A percentile compares a stretch with the other conserved stretches of the same genome.
phyloP scores from a whole-genome alignment of 352 stramenopile genomes.

The Phytophthora europaea region DNA sequence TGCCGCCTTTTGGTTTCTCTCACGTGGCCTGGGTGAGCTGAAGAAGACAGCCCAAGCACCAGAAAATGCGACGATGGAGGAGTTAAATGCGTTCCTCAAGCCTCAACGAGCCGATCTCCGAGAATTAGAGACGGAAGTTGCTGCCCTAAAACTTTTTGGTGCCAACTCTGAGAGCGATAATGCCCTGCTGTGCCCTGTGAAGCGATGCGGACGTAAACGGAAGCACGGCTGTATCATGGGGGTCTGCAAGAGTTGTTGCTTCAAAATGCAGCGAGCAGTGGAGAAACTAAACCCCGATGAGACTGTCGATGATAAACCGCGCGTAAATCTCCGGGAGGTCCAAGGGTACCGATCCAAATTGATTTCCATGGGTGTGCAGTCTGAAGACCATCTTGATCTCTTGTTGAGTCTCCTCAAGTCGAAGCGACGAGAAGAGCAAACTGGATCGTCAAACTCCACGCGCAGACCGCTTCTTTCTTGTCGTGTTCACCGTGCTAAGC shows the following conservation, averaged over 20 bases:
- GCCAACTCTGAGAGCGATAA: not conserved
- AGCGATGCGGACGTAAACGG: conserved; percentile 51
- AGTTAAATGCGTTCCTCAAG: conserved; percentile 57
- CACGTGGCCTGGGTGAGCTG: conserved; percentile 66
- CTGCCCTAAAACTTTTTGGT: conserved; percentile 44
- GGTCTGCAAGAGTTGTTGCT: conserved; percentile 64
- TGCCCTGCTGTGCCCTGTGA: conserved; percentile 40
- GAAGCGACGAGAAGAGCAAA: conserved; percentile 8
- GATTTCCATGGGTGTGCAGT: conserved; percentile 38
- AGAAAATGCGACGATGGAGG: conserved; percentile 21
- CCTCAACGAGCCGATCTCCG: conserved; percentile 26
- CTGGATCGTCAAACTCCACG: not conserved
- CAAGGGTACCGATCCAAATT: conserved; percentile 36
- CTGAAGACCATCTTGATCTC: conserved; percentile 20
- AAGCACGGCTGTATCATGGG: conserved; percentile 55
- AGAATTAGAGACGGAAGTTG: conserved; percentile 38
- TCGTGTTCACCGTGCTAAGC: conserved; percentile 45
- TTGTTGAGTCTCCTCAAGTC: conserved; percentile 32
- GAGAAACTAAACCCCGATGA: conserved; percentile 25
- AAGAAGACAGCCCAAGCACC: not conserved
- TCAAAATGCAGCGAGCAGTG: conserved; percentile 46
- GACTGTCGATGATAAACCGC: not conserved
- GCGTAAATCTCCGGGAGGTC: not conserved
- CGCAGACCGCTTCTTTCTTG: conserved; percentile 18
- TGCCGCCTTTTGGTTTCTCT: conserved; percentile 96